Conservation (phyloP, 768 basidiomycete species). For the Fibroporia radiculosa region DNA sequence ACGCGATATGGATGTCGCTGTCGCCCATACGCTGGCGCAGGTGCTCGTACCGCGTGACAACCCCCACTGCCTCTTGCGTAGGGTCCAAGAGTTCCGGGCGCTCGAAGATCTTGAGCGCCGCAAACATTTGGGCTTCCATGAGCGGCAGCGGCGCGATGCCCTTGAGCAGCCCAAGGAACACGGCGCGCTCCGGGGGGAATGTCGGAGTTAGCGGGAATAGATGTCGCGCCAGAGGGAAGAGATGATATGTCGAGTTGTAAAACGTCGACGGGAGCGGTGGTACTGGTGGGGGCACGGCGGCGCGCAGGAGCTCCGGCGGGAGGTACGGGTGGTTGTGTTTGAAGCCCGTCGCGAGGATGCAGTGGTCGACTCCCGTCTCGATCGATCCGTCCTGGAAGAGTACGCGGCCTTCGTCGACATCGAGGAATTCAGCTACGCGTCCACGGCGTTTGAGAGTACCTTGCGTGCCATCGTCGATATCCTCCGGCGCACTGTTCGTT, state of each 20-base stretch:
- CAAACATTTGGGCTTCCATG: slow-evolving; percentile 70
- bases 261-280: slow-evolving; percentile 44
- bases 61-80: slow-evolving; percentile 37
- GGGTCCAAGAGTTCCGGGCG: slow-evolving; percentile 42
- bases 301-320: slow-evolving; percentile 25
- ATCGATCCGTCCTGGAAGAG: slow-evolving; percentile 51
- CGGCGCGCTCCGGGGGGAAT: slow-evolving; percentile 43
- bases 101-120: slow-evolving; percentile 47
- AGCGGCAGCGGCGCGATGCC: slow-evolving; percentile 68
- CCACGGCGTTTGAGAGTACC: slow-evolving; percentile 30
- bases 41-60: slow-evolving; percentile 40
- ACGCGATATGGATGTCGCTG: slow-evolving; percentile 35
- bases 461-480: slow-evolving; percentile 15
- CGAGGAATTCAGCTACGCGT: slow-evolving; percentile 29
- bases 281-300: slow-evolving; percentile 32
- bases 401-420: slow-evolving; percentile 37
- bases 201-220: slow-evolving; percentile 52
- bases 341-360: slow-evolving; percentile 76
- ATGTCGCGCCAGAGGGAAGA: slow-evolving; percentile 68
- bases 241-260: slow-evolving; percentile 54
- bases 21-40: slow-evolving; percentile 27
- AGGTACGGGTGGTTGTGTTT: slow-evolving; percentile 61
- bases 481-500: slow-evolving; percentile 23
- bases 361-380: slow-evolving; percentile 50
- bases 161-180: slow-evolving; percentile 56